Base-by-base conservation (phyloP, 2,329 filamentous ascomycete genomes). In the Dactylellina drechsleri region DNA sequence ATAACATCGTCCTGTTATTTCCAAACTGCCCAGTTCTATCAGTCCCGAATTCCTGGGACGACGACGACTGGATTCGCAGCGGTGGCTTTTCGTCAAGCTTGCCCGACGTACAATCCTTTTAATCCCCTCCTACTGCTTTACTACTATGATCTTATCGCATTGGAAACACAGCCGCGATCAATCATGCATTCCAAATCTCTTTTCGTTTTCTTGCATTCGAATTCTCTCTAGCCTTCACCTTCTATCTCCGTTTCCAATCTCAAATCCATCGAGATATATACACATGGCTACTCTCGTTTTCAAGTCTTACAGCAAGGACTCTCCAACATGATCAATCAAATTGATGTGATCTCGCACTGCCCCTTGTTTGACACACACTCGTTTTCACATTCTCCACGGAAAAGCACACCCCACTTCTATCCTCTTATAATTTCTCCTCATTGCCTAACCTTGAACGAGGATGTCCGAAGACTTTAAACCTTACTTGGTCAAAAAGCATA, bases 41-140 rank as follows among this genome's bases (percentile, higher is more conserved):
- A 41, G 52, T 54, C 60, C 67, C 60, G 47, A 54, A n/a, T 41
- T 58, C 60, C 56, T 66, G 66, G 66, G 23, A 71, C 52, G 52
- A 49, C 20, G 66, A 54, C 13, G 18, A 41, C 31, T 36, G 31
- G 31, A 36, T 36, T 36, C 31, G 31, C 31, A 36, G 31, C 31
- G 31, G 31, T 10, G 31, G 31, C 10, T 36, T 36, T 36, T 36
- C 31, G 31, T 47, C 31, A 16, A 16, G 16, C 31, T 23, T 45
- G 54, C 43, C 54, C 54, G 31, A 41, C 54, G n/a, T 41, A 13
- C 26, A 13, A 36, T 36, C 31, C 31, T 36, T 36, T 10, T 10
- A 36, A 36, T 36, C 5, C 31, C 31, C 5, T 36, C 10, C 6
- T 36, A 36, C 31, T 36, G 10, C 31, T 36, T 36, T 36, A 36